Percentiles rank a stretch among this genome's conserved stretches.
These are phyloP conservation scores for Exophiala spinifera DNA, from an alignment of 2,329 filamentous ascomycete species.

Conservation along the genomic window DNA sequence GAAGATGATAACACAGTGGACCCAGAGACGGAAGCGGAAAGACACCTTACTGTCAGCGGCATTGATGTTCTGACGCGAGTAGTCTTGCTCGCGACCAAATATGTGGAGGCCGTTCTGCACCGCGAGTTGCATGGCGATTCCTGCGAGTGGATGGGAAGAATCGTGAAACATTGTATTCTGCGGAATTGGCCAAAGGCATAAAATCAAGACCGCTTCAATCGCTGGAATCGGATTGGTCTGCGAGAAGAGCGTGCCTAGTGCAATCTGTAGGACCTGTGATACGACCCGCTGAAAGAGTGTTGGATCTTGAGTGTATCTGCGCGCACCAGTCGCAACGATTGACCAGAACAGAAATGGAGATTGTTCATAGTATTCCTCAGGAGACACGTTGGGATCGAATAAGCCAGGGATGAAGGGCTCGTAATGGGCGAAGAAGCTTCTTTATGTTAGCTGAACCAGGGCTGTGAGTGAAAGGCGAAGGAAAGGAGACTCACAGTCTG, in stretches of 20 bases:
- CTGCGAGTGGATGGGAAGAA: constrained; percentile 9
- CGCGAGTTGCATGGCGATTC: constrained; percentile 12
- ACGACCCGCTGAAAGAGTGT: constrained; percentile 11
- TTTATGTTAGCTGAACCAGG: no score
- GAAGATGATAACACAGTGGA: constrained; percentile 8
- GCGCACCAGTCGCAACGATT: constrained; percentile 7
- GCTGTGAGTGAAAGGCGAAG: no score
- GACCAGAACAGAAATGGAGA: constrained; percentile 14
- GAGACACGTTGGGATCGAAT: constrained; percentile 4
- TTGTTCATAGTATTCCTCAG: constrained; percentile 12
- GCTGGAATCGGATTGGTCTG: constrained; percentile 2
- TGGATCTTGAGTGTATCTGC: constrained; percentile 1
- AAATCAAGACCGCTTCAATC: constrained; percentile 10
- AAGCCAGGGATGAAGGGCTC: constrained; percentile 26
- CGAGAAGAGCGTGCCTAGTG: constrained; percentile 5
- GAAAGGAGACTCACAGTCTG: constrained; percentile 34
- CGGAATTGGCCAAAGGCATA: constrained; percentile 14
- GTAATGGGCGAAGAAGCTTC: constrained; percentile 11
- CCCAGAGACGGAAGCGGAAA: constrained; percentile 11
- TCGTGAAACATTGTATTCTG: constrained; percentile 7
- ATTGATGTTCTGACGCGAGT: constrained; percentile 9
- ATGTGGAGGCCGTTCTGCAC: constrained; percentile 13
- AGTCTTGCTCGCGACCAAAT: constrained; percentile 13
- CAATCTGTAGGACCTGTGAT: constrained; percentile 8
- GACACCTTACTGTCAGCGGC: constrained; percentile 1